Evolutionary conservation across 1,139 yeast species (phyloP), one percentile per base, ranked within the genome.

Genomic region (Wickerhamiella infanticola): DNA sequence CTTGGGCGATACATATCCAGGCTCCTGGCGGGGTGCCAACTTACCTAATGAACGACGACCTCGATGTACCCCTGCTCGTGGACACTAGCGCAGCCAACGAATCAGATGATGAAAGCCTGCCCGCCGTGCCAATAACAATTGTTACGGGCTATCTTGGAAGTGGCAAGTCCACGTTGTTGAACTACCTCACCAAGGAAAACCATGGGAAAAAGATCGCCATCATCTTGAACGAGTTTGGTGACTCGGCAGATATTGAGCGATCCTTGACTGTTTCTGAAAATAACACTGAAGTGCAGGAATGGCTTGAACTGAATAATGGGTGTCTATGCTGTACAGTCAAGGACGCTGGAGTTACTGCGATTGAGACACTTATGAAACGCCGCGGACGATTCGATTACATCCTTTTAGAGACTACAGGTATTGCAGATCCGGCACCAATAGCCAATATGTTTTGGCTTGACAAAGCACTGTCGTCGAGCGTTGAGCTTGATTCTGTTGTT

Each of bases 361-460:
- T 90, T 50, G 99, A 90, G 61, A 77, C 84, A 50, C 72, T 90
- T 55, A 79, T 90, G 55, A 81, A 77, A 43, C 73, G 79, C 43
- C 74, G 81, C 38, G 81, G 79, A 13, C 73, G 72, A 46, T 88
- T 90, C 49, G 98, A 93, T 61, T 83, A 90, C 58, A 86, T 90
- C 27, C 63, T 90, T 27, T 66, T 93, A 47, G 99, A 90, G 60
- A 93, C 99, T 0, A 85, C 96, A 0, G 99, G 99, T 0, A 72
- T 93, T n/a, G 98, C 99, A 0, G 97, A 90, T 59, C 98, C 98
- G 0, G 96, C 67, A 5, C 97, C 97, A 0, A 85, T 90, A 36
- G 95, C 96, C 6, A 77, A 79, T 54, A 90, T 90, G 95, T 90
- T 90, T 63, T 90, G 98, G 98, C 69, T 88, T 38, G 98, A 90